Conservation (phyloP, 495 filamentous ascomycete species). For the Choiromyces venosus region DNA sequence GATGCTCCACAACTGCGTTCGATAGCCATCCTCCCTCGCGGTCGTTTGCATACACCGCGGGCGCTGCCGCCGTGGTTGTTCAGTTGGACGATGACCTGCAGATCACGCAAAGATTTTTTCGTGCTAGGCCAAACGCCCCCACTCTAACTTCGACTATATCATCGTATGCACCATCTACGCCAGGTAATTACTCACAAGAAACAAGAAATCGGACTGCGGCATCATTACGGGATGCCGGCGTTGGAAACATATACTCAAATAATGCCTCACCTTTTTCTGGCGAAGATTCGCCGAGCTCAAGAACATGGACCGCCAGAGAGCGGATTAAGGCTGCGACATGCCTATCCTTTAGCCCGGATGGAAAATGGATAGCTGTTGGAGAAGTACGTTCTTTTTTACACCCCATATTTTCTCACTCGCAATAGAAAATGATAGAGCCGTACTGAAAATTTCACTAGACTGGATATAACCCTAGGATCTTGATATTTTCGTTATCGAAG, state of each 20-base stretch:
- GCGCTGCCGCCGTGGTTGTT: conserved; percentile 87
- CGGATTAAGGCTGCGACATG: conserved; percentile 95
- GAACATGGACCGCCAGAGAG: conserved; percentile 78
- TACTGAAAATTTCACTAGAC: conserved; percentile 48
- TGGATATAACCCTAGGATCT: conserved; percentile 83
- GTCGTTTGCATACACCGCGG: conserved; percentile 83
- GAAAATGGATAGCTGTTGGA: conserved; percentile 81
- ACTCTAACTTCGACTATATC: conserved; percentile 46
- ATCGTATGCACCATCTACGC: conserved; percentile 56
- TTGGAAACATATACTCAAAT: conserved; percentile 46
- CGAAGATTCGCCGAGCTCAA: conserved; percentile 59
- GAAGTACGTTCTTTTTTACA: conserved; percentile 54
- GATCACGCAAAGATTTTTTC: conserved; percentile 79
- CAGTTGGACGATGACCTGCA: conserved; percentile 65
- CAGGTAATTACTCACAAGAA: conserved; percentile 55
- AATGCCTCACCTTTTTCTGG: conserved; percentile 45
- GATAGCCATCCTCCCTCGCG: conserved; percentile 65
- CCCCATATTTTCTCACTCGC: conserved; percentile 27
- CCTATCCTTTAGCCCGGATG: conserved; percentile 83
- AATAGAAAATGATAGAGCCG: conserved; percentile 3
- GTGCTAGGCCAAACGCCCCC: conserved; percentile 72
- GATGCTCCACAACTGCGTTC: conserved; percentile 76
- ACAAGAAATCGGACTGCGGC: conserved; percentile 55
- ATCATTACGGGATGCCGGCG: conserved; percentile 54
- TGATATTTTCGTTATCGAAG: conserved; percentile 74